Base-by-base conservation (phyloP, 345 rosid genomes). In the Crucihimalaya himalaica region DNA sequence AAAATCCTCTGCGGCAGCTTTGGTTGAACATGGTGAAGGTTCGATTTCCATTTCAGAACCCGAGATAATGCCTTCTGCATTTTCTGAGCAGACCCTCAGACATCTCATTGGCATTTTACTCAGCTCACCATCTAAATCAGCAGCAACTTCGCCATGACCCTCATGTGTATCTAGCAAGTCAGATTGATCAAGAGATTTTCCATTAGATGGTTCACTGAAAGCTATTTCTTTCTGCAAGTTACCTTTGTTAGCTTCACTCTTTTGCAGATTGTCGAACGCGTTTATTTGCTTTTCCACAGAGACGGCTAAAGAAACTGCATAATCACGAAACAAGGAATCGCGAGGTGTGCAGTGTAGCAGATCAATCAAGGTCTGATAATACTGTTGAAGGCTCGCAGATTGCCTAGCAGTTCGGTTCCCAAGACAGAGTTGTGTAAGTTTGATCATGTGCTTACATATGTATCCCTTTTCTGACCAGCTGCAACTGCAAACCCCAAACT, bases 381-480 rank as follows among this genome's bases (percentile, higher is more conserved):
- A 94, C 81, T 88, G 91, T 51, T 71, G 71, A 40, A 88, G 70
- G 80, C 91, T 84, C 42, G 73, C 66, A 60, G 97, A 92, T 39
- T 86, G 82, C 56, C 14, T 64, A 46, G 78, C 55, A 57, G 69
- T 65, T 8, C 23, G n/a, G 74, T 79, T 84, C 9, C 80, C 71
- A 18, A 68, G 73, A 66, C 34, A 82, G 4, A 4, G 29, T 53
- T 81, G 84, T 20, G 80, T 83, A 55, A 87, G 86, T 73, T 92
- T 94, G 57, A 87, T 56, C 43, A 92, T 81, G 67, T 95, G 97
- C 86, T 92, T 87, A 42, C 99, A 91, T 16, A 87, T 81, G 76
- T 90, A 77, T 57, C 99, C 99, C 83, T 78, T 84, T 72, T 83
- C 90, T 34, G 97, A 93, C 96, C 90, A 88, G 68, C 74, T 53